A percentile compares a stretch with the other conserved stretches of the same genome.
phyloP scores from a whole-genome alignment of 352 stramenopile species.

The Globisporangium orthogonon region DNA sequence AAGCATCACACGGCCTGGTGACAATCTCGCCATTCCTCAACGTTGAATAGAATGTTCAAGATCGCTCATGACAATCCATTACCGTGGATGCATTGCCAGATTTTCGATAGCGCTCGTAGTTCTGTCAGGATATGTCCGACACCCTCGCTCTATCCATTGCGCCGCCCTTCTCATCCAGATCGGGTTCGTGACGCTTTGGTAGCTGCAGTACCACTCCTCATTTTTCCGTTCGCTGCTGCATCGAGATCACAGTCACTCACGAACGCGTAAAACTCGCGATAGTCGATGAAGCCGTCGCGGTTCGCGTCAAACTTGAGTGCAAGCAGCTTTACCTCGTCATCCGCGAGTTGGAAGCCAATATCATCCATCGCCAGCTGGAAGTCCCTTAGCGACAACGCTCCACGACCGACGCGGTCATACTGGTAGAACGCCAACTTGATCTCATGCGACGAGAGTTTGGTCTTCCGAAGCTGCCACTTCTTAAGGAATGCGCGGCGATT shows the following conservation, averaged over 20 bases:
- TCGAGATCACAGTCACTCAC: constrained; percentile 12
- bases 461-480: constrained; percentile 38
- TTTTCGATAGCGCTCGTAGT: constrained; percentile 28
- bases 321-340: constrained; percentile 41
- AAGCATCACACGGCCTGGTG: neutral
- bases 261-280: constrained; percentile 53
- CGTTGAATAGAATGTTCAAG: neutral
- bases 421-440: constrained; percentile 38
- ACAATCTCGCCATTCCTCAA: neutral
- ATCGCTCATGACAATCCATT: neutral
- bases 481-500: constrained; percentile 54
- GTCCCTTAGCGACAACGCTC: constrained; percentile 29
- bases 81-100: constrained; percentile 17
- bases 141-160: neutral
- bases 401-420: constrained; percentile 31
- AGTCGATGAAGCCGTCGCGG: constrained; percentile 54
- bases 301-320: constrained; percentile 43
- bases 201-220: neutral
- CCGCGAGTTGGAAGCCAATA: constrained; percentile 38
- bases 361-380: constrained; percentile 50
- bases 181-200: neutral
- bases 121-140: constrained; percentile 33
- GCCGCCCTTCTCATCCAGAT: neutral
- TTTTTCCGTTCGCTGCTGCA: neutral
- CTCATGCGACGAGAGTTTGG: constrained; percentile 13